Percentiles rank a stretch among this genome's conserved stretches.
These are phyloP conservation scores for Cardiospermum halicacabum DNA, from an alignment of 345 rosid species.

Conservation along the genomic window DNA sequence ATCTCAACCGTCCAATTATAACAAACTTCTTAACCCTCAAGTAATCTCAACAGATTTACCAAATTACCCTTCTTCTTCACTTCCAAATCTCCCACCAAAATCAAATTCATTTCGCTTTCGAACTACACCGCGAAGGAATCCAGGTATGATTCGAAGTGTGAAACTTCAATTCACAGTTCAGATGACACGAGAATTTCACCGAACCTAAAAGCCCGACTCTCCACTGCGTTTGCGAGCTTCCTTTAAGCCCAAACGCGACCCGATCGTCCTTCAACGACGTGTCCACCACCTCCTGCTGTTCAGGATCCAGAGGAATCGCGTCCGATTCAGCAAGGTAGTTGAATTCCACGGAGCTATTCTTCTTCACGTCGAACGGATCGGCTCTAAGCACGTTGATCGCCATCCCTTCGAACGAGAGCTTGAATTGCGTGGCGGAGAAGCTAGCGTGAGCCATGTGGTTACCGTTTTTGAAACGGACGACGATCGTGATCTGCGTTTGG, in stretches of 20 bases:
- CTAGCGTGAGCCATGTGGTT: slow-evolving; percentile 63
- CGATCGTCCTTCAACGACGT: slow-evolving; percentile 39
- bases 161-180: slow-evolving; percentile 61
- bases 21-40: no score
- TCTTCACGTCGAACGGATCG: slow-evolving; percentile 52
- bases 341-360: slow-evolving; percentile 34
- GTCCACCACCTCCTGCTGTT: slow-evolving; percentile 33
- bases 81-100: no score
- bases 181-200: slow-evolving; percentile 38
- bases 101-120: slow-evolving; percentile 46
- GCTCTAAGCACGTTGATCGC: slow-evolving; percentile 44
- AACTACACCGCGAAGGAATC: slow-evolving; percentile 44
- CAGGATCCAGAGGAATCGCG: slow-evolving; percentile 54
- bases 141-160: slow-evolving; percentile 37
- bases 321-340: slow-evolving; percentile 49
- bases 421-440: slow-evolving; percentile 37
- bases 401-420: slow-evolving; percentile 41
- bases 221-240: slow-evolving; percentile 64
- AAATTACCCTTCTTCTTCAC: no score
- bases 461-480: slow-evolving; percentile 55
- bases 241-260: slow-evolving; percentile 55
- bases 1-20: no score
- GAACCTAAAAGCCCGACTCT: slow-evolving; percentile 67
- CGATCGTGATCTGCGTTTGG: slow-evolving; percentile 53
- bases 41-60: no score